Percentiles rank a stretch among this genome's conserved stretches.
Conservation (phyloP, 1,284 basidiomycete genomes). For the Puccinia brachypodii region DNA sequence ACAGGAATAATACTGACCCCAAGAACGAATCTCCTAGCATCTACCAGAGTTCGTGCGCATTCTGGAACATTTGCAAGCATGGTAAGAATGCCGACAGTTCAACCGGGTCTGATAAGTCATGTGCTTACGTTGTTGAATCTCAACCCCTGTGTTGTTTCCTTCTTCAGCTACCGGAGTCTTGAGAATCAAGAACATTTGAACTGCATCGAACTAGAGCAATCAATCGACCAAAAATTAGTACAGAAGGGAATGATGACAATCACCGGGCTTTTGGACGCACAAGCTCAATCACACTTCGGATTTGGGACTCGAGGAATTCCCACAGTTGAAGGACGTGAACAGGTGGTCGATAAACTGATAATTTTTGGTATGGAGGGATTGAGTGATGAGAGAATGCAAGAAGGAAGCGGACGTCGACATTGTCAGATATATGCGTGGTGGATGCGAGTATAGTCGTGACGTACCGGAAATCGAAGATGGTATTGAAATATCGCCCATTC, state of each 20-base stretch:
- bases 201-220: constrained; percentile 20
- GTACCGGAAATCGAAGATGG: constrained; percentile 32
- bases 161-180: constrained; percentile 47
- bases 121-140: constrained; percentile 46
- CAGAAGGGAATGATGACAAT: neutral
- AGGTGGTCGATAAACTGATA: constrained; percentile 31
- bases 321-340: constrained; percentile 38
- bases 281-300: constrained; percentile 19
- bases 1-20: constrained; percentile 19
- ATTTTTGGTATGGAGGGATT: no score
- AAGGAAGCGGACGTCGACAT: neutral
- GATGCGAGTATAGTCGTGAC: neutral
- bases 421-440: neutral
- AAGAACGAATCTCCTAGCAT: constrained; percentile 42
- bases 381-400: neutral
- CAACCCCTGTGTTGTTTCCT: constrained; percentile 48
- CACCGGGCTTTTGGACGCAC: neutral
- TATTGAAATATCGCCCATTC: neutral
- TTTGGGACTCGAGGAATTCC: constrained; percentile 36
- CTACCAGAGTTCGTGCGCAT: constrained; percentile 41
- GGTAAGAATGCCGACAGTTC: neutral
- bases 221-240: neutral
- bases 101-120: neutral
- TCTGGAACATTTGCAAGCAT: neutral
- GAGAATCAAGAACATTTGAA: constrained; percentile 44